Percentiles rank a stretch among this genome's conserved stretches.
phyloP scores from a whole-genome alignment of 1,284 basidiomycete species.

The Pterulicium gracile region DNA sequence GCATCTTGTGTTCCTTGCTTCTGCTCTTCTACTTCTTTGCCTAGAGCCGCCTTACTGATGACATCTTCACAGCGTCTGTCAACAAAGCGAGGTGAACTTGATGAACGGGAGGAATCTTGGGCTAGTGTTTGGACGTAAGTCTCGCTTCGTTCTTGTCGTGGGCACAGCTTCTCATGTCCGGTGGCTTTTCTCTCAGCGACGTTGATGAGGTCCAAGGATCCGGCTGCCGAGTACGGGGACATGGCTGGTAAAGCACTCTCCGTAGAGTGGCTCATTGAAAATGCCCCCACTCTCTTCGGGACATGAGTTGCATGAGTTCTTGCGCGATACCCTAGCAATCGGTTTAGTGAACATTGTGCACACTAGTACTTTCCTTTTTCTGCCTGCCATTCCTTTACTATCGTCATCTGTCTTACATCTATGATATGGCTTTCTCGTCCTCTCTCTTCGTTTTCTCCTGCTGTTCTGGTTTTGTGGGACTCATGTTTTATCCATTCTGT shows the following conservation, averaged over 20 bases:
- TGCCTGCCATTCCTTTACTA: too few relatives aligned
- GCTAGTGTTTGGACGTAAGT: slow-evolving; percentile 99
- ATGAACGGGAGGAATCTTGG: slow-evolving; percentile 96
- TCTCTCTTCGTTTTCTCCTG: slow-evolving; percentile 5
- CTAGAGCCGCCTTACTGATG: slow-evolving; percentile 3
- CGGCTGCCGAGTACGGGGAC: slow-evolving; percentile 86
- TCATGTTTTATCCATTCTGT: too few relatives aligned
- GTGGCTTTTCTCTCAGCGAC: slow-evolving; percentile 67
- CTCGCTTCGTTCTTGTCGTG: neutral
- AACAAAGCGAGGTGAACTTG: slow-evolving; percentile 66
- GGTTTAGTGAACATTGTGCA: too few relatives aligned
- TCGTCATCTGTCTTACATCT: slow-evolving; percentile 9
- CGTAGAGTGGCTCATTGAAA: slow-evolving; percentile 87
- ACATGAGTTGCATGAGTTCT: too few relatives aligned
- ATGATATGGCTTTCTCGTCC: neutral
- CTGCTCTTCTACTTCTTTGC: neutral
- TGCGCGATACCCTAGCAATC: too few relatives aligned
- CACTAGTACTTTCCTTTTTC: too few relatives aligned
- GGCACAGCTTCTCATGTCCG: slow-evolving; percentile 9
- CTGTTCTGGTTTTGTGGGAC: too few relatives aligned
- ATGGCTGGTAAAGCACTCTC: slow-evolving; percentile 94
- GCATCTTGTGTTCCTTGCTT: too few relatives aligned
- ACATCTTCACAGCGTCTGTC: slow-evolving; percentile 45
- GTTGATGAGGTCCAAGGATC: slow-evolving; percentile 82
- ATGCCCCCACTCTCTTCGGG: slow-evolving; percentile 60